Evolutionary conservation across 1,284 basidiomycete species (phyloP).

Genomic region (Cutaneotrichosporon sp.): DNA sequence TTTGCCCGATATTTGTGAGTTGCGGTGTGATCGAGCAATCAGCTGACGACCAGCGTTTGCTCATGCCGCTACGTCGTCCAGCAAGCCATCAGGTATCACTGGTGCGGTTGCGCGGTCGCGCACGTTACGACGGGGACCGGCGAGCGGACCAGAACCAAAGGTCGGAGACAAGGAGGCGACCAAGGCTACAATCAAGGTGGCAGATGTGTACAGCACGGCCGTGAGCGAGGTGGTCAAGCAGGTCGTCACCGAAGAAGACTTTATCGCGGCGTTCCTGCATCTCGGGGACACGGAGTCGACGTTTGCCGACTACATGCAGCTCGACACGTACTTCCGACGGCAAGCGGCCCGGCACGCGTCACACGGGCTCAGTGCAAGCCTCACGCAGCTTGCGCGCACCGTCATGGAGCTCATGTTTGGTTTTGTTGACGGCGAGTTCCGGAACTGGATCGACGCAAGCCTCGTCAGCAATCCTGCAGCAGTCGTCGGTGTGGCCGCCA

Average conservation of each 20-base stretch:
- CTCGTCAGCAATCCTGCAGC: conserved; percentile 52
- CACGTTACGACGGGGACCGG: conserved; percentile 53
- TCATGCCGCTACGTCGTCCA: background rate
- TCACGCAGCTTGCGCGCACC: conserved; percentile 71
- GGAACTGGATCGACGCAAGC: conserved; percentile 75
- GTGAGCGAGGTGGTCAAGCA: conserved; percentile 71
- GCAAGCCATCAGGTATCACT: conserved; percentile 5
- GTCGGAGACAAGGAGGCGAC: conserved; percentile 3
- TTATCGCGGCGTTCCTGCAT: conserved; percentile 86
- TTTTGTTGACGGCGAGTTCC: conserved; percentile 77
- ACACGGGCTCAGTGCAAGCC: conserved; percentile 59
- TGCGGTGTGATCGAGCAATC: background rate
- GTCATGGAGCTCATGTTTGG: conserved; percentile 95
- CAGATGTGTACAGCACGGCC: conserved; percentile 62
- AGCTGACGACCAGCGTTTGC: conserved; percentile 10
- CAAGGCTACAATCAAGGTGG: conserved; percentile 11
- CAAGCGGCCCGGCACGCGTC: conserved; percentile 68
- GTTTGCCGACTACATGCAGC: conserved; percentile 90
- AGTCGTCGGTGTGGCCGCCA: conserved; percentile 74
- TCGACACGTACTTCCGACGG: conserved; percentile 90
- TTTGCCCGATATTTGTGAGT: conserved; percentile 31
- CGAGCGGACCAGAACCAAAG: background rate
- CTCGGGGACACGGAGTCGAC: conserved; percentile 82
- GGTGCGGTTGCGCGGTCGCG: conserved; percentile 62
- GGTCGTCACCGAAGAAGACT: conserved; percentile 76